phyloP scores from a whole-genome alignment of 2,329 filamentous ascomycete species.

The Pseudogymnoascus sp. region DNA sequence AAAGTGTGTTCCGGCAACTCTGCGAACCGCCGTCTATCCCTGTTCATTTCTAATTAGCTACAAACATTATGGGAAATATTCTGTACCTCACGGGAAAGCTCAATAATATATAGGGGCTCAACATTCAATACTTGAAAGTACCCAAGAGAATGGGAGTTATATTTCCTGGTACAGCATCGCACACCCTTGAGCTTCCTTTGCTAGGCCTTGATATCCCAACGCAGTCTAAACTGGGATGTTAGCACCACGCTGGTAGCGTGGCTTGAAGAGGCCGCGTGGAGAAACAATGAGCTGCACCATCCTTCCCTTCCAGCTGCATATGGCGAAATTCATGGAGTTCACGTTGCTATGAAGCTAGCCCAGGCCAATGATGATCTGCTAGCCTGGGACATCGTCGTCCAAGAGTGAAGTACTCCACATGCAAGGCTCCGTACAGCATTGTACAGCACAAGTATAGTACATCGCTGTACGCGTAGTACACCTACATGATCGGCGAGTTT shows the following conservation, averaged over 20 bases:
- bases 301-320: not conserved
- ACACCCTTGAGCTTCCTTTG: not conserved
- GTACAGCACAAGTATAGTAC: not conserved
- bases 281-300: not conserved
- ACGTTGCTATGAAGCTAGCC: not conserved
- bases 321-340: not conserved
- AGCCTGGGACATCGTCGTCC: not conserved
- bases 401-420: not conserved
- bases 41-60: not conserved
- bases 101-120: not conserved
- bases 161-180: not conserved
- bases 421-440: not conserved
- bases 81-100: not conserved
- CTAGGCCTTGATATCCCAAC: not conserved
- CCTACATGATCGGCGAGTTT: not conserved
- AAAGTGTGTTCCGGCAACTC: not conserved
- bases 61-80: not conserved
- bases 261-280: not conserved
- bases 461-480: not conserved
- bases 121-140: not conserved
- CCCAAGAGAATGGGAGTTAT: not conserved
- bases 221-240: not conserved
- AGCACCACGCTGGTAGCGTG: not conserved
- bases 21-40: not conserved
- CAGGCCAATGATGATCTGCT: slow-evolving; percentile 1